Evolutionary conservation across 148 eudicot genomes (phyloP).

Genomic region (Simmondsia chinensis): DNA sequence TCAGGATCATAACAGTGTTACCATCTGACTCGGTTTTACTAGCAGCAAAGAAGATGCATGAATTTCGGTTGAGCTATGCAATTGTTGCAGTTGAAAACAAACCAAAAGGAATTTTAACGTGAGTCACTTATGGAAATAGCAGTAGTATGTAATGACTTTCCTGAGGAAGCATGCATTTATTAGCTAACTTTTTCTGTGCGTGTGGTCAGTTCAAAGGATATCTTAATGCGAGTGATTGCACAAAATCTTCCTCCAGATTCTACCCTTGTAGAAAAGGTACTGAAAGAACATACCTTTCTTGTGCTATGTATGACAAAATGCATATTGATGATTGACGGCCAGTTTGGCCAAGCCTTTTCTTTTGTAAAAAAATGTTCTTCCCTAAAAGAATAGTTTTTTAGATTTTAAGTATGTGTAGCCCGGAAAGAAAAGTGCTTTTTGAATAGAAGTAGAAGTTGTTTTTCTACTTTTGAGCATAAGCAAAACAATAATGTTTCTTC

Average conservation of each 20-base stretch:
- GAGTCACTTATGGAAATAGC: conserved; percentile 13
- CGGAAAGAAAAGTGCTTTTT: too few species aligned
- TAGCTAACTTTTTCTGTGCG: neutral
- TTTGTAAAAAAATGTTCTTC: too few species aligned
- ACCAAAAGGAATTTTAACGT: conserved; percentile 90
- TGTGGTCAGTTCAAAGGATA: conserved; percentile 73
- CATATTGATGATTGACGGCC: too few species aligned
- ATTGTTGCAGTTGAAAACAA: conserved; percentile 66
- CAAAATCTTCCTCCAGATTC: conserved; percentile 75
- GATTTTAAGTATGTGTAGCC: too few species aligned
- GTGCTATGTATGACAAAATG: too few species aligned
- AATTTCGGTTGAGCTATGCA: conserved; percentile 56
- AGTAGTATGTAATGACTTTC: neutral
- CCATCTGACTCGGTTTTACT: conserved; percentile 77
- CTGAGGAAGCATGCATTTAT: too few species aligned
- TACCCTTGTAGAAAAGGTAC: conserved; percentile 82
- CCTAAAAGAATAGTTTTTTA: too few species aligned
- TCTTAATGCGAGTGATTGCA: conserved; percentile 83
- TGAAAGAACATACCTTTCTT: too few species aligned
- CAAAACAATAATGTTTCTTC: too few species aligned
- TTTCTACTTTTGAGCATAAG: too few species aligned
- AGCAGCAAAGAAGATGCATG: conserved; percentile 86
- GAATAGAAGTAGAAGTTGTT: too few species aligned
- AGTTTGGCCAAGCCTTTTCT: too few species aligned
- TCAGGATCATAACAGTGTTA: conserved; percentile 76